Conservation (phyloP, 2,329 filamentous ascomycete genomes). For the Penicillium sp. region DNA sequence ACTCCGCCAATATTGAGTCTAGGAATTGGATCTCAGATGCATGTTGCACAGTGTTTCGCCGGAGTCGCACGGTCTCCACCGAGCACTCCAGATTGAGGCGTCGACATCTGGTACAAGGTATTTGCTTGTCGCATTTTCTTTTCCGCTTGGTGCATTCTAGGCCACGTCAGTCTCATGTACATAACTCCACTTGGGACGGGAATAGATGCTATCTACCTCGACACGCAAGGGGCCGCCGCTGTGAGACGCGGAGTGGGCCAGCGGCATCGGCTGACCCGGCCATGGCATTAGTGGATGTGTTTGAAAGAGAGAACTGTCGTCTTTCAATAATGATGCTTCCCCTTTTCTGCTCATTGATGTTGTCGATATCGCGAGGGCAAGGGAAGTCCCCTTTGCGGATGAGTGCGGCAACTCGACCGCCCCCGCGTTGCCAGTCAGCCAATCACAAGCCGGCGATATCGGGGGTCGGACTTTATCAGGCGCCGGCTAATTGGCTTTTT, state of each 20-base stretch:
- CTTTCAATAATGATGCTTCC: neutral
- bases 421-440: slow-evolving; percentile 5
- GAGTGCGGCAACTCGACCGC: slow-evolving; percentile 11
- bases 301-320: neutral
- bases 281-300: slow-evolving; percentile 16
- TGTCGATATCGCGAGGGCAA: neutral
- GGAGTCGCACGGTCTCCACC: slow-evolving; percentile 34
- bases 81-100: slow-evolving; percentile 34
- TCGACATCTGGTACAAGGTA: slow-evolving; percentile 34
- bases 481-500: neutral
- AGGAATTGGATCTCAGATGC: slow-evolving; percentile 37
- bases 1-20: slow-evolving; percentile 28
- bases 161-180: slow-evolving; percentile 18
- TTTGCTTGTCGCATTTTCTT: slow-evolving; percentile 36
- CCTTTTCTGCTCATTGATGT: neutral
- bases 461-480: neutral
- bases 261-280: slow-evolving; percentile 19
- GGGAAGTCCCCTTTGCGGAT: neutral
- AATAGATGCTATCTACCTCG: slow-evolving; percentile 28
- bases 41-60: slow-evolving; percentile 34
- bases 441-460: slow-evolving; percentile 6
- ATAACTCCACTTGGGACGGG: neutral
- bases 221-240: slow-evolving; percentile 35
- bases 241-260: slow-evolving; percentile 30
- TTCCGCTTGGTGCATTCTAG: slow-evolving; percentile 37